Conservation (phyloP, 768 basidiomycete species). For the Tylopilus vinaceipallidus region DNA sequence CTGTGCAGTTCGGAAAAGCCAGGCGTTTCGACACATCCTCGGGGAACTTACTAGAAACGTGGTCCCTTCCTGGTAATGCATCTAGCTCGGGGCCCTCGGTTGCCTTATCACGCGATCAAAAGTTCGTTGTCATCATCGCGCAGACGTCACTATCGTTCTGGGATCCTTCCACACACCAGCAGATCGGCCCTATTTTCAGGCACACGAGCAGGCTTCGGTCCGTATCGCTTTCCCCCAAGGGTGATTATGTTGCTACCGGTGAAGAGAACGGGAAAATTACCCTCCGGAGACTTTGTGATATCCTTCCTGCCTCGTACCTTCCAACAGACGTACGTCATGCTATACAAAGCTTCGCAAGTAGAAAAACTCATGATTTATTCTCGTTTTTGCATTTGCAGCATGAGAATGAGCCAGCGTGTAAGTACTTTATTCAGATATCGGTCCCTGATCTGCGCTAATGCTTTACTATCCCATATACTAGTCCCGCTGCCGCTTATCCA, state of each 20-base stretch:
- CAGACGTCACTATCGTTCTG: constrained; percentile 1
- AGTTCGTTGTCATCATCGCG: background rate
- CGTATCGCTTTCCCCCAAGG: background rate
- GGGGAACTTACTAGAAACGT: too few species aligned
- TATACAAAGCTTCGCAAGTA: too few species aligned
- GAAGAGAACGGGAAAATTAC: background rate
- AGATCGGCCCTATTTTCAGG: background rate
- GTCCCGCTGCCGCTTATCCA: background rate
- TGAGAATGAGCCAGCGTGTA: too few species aligned
- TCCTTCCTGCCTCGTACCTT: background rate
- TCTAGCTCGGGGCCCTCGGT: background rate
- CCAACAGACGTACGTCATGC: background rate
- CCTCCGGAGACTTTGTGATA: background rate
- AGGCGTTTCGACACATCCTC: too few species aligned
- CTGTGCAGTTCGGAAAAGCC: too few species aligned
- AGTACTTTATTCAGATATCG: too few species aligned
- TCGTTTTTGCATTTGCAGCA: background rate
- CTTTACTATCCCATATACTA: background rate
- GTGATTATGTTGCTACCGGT: background rate
- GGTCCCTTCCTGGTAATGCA: too few species aligned
- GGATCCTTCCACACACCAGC: background rate
- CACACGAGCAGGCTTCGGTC: background rate
- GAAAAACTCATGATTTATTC: too few species aligned
- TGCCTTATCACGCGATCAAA: background rate
- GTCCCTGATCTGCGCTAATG: background rate